phyloP scores from a whole-genome alignment of 768 basidiomycete genomes.

The Auricularia sp. region DNA sequence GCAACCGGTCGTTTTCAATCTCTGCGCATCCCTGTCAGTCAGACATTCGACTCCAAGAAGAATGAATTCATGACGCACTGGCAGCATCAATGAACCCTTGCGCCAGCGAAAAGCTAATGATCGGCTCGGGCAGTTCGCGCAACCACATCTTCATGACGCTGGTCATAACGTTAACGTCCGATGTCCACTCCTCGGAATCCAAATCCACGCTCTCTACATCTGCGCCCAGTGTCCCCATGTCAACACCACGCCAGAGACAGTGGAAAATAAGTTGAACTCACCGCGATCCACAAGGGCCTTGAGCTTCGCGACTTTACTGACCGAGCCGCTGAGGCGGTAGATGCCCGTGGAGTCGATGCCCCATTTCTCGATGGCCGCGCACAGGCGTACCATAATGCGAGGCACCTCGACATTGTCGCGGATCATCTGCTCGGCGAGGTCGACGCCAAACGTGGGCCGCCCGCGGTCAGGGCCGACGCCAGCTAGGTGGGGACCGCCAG shows the following conservation, averaged over 20 bases:
- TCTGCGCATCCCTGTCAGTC: conserved; percentile 31
- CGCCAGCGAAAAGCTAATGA: conserved; percentile 76
- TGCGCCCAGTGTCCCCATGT: conserved; percentile 14
- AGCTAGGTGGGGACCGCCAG: conserved; percentile 4
- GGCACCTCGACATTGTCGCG: conserved; percentile 88
- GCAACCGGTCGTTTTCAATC: conserved; percentile 87
- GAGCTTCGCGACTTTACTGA: conserved; percentile 74
- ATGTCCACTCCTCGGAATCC: conserved; percentile 79
- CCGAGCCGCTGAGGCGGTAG: conserved; percentile 87
- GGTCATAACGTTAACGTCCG: conserved; percentile 94
- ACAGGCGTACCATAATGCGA: conserved; percentile 77
- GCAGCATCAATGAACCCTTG: conserved; percentile 93
- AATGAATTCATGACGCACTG: conserved; percentile 42
- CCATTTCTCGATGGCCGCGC: conserved; percentile 82
- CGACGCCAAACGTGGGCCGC: conserved; percentile 84
- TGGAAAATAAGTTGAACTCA: conserved; percentile 19
- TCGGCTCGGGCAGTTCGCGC: conserved; percentile 88
- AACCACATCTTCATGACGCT: conserved; percentile 94
- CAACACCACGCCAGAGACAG: conserved; percentile 3
- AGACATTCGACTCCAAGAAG: too few relatives aligned
- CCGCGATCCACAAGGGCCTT: conserved; percentile 83
- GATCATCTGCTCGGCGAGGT: conserved; percentile 87
- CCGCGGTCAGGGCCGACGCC: conserved; percentile 33
- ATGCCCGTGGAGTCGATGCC: conserved; percentile 81
- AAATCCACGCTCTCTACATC: conserved; percentile 85